phyloP scores from a whole-genome alignment of 805 yeast species.

The Metschnikowia lochheadii region DNA sequence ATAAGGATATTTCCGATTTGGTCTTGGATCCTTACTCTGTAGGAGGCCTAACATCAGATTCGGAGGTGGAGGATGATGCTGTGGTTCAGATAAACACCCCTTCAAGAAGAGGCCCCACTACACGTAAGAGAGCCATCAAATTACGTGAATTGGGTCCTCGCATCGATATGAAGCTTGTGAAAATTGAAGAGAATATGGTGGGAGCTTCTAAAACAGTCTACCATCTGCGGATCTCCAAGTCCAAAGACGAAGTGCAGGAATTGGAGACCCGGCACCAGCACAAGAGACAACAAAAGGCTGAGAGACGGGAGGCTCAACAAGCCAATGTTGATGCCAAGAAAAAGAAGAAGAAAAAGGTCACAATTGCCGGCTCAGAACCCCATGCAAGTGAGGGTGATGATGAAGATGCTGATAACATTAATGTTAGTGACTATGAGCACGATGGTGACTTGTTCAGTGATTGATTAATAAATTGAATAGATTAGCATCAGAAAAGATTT shows the following conservation, averaged over 20 bases:
- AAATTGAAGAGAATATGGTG: slow-evolving; percentile 84
- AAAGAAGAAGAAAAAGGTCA: slow-evolving; percentile 66
- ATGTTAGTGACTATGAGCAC: slow-evolving; percentile 37
- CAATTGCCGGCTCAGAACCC: slow-evolving; percentile 21
- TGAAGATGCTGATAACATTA: slow-evolving; percentile 18
- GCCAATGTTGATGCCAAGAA: slow-evolving; percentile 73
- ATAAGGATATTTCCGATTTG: slow-evolving; percentile 76
- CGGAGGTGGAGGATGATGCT: slow-evolving; percentile 91
- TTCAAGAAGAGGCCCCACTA: slow-evolving; percentile 17
- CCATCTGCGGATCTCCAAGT: slow-evolving; percentile 67
- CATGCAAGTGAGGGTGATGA: neutral
- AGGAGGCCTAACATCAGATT: slow-evolving; percentile 80
- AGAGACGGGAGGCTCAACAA: slow-evolving; percentile 73
- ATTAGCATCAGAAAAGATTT: neutral
- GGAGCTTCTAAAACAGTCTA: slow-evolving; percentile 86
- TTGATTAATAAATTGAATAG: too few species aligned
- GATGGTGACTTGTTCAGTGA: slow-evolving; percentile 44
- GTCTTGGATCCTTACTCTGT: slow-evolving; percentile 79
- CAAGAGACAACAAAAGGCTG: slow-evolving; percentile 57
- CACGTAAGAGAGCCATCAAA: slow-evolving; percentile 78
- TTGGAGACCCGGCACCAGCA: slow-evolving; percentile 66
- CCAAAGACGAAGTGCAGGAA: slow-evolving; percentile 53
- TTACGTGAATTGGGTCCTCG: slow-evolving; percentile 93
- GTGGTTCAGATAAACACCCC: slow-evolving; percentile 53
- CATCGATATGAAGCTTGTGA: slow-evolving; percentile 65